Percentiles rank a stretch among this genome's conserved stretches.
Conservation (phyloP, 2,329 filamentous ascomycete species). For the Penicillium capsulatum region DNA sequence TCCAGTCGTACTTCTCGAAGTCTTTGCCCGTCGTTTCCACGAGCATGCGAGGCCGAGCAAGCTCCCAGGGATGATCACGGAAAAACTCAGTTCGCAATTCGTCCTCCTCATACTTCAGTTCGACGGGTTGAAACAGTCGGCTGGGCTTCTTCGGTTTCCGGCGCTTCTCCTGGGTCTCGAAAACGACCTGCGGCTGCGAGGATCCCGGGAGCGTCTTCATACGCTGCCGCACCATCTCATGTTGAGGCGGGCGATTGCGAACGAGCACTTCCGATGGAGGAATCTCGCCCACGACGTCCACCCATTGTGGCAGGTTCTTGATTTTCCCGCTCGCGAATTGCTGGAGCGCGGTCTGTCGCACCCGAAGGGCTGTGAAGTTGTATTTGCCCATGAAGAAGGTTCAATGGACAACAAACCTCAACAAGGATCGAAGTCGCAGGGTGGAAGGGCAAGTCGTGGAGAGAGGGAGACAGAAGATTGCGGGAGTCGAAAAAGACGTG, state of each 20-base stretch:
- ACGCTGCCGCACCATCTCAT: slow-evolving; percentile 41
- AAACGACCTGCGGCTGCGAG: slow-evolving; percentile 33
- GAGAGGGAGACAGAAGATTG: slow-evolving; percentile 11
- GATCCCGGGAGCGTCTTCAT: slow-evolving; percentile 29
- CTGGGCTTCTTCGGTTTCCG: slow-evolving; percentile 61
- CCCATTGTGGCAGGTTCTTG: slow-evolving; percentile 48
- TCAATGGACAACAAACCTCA: not conserved
- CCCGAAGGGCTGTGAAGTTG: slow-evolving; percentile 45
- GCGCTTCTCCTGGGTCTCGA: slow-evolving; percentile 34
- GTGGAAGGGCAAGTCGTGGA: slow-evolving; percentile 1
- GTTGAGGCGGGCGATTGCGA: slow-evolving; percentile 51
- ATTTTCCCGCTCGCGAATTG: slow-evolving; percentile 38
- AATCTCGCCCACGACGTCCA: slow-evolving; percentile 52
- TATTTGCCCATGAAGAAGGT: slow-evolving; percentile 42
- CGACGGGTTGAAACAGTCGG: slow-evolving; percentile 74
- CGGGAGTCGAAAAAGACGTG: slow-evolving; percentile 36
- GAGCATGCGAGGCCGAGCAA: slow-evolving; percentile 80
- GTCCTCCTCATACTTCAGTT: slow-evolving; percentile 79
- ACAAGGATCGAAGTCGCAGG: not conserved
- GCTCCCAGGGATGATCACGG: slow-evolving; percentile 93
- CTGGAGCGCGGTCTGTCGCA: slow-evolving; percentile 41
- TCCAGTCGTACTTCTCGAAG: slow-evolving; percentile 72
- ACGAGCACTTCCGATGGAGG: slow-evolving; percentile 59
- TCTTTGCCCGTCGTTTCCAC: slow-evolving; percentile 85
- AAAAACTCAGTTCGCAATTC: slow-evolving; percentile 76